Percentiles rank a stretch among this genome's conserved stretches.
Evolutionary conservation across 495 filamentous ascomycete genomes (phyloP).

Genomic region (Podospora comata): DNA sequence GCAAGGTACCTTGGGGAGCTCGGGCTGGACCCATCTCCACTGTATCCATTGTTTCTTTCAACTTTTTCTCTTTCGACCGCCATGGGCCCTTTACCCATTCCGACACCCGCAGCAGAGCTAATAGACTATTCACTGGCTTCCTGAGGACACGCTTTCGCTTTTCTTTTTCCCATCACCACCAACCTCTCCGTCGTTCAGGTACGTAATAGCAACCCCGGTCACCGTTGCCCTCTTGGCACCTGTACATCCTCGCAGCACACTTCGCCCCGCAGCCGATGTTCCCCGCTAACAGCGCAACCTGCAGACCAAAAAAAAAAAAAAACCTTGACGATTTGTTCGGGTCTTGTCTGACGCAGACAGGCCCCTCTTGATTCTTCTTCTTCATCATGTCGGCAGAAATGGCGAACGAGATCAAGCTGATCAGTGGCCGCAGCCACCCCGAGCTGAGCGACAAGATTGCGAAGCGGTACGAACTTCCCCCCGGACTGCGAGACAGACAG

Average conservation of each 20-base stretch:
- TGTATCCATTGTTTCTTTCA: slow-evolving; percentile 29
- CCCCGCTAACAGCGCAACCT: slow-evolving; percentile 32
- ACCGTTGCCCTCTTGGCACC: slow-evolving; percentile 5
- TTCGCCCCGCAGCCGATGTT: slow-evolving; percentile 24
- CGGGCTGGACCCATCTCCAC: slow-evolving; percentile 29
- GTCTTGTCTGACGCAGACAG: slow-evolving; percentile 23
- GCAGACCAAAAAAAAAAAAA: slow-evolving; percentile 22
- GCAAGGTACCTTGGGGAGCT: slow-evolving; percentile 22
- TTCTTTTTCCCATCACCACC: neutral
- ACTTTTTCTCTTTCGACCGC: slow-evolving; percentile 28
- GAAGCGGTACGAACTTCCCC: slow-evolving; percentile 62
- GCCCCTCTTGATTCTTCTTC: slow-evolving; percentile 16
- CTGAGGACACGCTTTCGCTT: neutral
- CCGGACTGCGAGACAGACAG: neutral
- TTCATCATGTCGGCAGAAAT: slow-evolving; percentile 46
- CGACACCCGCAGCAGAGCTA: slow-evolving; percentile 13
- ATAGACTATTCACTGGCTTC: neutral
- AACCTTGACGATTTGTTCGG: slow-evolving; percentile 21
- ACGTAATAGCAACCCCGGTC: slow-evolving; percentile 11
- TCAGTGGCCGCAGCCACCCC: slow-evolving; percentile 95
- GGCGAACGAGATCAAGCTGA: slow-evolving; percentile 89
- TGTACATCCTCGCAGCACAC: neutral
- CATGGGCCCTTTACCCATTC: slow-evolving; percentile 20
- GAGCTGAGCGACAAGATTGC: slow-evolving; percentile 84
- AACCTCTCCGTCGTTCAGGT: slow-evolving; percentile 4